A percentile compares a stretch with the other conserved stretches of the same genome.
Conservation (phyloP, 768 basidiomycete genomes). For the Boletus barrowsii region DNA sequence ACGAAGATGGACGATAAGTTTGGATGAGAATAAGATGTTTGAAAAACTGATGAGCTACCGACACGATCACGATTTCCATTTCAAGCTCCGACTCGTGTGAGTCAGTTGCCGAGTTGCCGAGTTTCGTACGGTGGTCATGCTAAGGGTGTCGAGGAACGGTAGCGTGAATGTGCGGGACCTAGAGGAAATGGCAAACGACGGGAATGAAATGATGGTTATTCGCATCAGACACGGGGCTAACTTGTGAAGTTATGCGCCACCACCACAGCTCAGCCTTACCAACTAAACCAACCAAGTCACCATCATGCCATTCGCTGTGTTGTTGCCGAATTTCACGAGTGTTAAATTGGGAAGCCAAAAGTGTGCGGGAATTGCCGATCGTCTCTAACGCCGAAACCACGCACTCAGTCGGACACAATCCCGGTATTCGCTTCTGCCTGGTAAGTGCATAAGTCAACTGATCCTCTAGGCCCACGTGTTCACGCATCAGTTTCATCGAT, state of each 20-base stretch:
- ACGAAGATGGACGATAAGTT: slow-evolving; percentile 23
- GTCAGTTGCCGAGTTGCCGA: slow-evolving; percentile 22
- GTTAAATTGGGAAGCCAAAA: not conserved
- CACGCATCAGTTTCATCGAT: not conserved
- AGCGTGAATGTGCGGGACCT: too few species aligned
- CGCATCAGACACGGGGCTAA: too few species aligned
- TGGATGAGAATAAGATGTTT: slow-evolving; percentile 22
- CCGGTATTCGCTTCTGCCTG: slow-evolving; percentile 1
- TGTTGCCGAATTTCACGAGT: not conserved
- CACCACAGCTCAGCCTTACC: not conserved
- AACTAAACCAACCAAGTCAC: not conserved
- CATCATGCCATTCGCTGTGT: not conserved
- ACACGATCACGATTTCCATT: slow-evolving; percentile 31
- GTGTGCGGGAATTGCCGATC: slow-evolving; percentile 17
- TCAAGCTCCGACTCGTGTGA: slow-evolving; percentile 40
- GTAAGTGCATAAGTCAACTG: slow-evolving; percentile 10
- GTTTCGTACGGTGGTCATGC: too few species aligned
- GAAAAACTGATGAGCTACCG: slow-evolving; percentile 7
- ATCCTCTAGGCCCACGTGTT: not conserved
- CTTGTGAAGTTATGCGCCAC: not conserved
- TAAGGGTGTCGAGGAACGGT: too few species aligned
- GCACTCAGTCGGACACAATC: not conserved
- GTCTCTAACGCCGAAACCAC: not conserved
- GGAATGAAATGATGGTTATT: not conserved
- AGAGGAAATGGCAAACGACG: not conserved